Conservation (phyloP, 192 early-diverging fungal genomes). For the Gigaspora rosea region DNA sequence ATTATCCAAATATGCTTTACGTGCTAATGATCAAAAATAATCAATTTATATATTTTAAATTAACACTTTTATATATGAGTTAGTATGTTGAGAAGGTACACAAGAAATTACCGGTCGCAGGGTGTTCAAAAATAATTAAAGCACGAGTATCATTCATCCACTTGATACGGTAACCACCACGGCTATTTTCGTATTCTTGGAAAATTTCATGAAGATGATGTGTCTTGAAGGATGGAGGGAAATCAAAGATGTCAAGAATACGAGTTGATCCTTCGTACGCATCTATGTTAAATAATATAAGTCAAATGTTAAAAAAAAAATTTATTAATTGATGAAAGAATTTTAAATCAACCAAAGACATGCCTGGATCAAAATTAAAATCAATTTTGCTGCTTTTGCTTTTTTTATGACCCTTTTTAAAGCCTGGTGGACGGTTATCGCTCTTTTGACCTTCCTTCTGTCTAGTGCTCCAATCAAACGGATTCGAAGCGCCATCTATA, state of each 20-base stretch:
- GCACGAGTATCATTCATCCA: too few relatives aligned
- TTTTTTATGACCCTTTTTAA: slow-evolving; percentile 34
- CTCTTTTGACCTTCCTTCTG: slow-evolving; percentile 13
- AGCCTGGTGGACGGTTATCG: neutral
- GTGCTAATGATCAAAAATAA: slow-evolving; percentile 2
- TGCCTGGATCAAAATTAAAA: slow-evolving; percentile 36
- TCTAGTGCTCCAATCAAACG: slow-evolving; percentile 5
- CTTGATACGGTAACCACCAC: too few relatives aligned
- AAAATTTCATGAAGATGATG: slow-evolving; percentile 71
- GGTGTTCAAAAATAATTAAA: too few relatives aligned
- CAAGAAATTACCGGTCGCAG: slow-evolving; percentile 12
- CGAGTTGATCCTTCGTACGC: neutral
- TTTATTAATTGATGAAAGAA: neutral
- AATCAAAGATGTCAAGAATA: slow-evolving; percentile 59
- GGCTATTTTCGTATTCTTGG: slow-evolving; percentile 11
- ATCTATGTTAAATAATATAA: slow-evolving; percentile 6
- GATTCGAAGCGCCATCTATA: neutral
- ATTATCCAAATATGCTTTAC: too few relatives aligned
- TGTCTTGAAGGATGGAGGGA: slow-evolving; percentile 69
- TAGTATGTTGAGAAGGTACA: neutral
- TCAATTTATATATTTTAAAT: slow-evolving; percentile 28
- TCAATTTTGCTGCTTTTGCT: slow-evolving; percentile 34
- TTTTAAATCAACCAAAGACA: neutral
- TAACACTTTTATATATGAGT: neutral
- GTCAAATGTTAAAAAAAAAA: neutral